Evolutionary conservation across 2,329 filamentous ascomycete genomes (phyloP).

Genomic region (Trichophyton verrucosum): DNA sequence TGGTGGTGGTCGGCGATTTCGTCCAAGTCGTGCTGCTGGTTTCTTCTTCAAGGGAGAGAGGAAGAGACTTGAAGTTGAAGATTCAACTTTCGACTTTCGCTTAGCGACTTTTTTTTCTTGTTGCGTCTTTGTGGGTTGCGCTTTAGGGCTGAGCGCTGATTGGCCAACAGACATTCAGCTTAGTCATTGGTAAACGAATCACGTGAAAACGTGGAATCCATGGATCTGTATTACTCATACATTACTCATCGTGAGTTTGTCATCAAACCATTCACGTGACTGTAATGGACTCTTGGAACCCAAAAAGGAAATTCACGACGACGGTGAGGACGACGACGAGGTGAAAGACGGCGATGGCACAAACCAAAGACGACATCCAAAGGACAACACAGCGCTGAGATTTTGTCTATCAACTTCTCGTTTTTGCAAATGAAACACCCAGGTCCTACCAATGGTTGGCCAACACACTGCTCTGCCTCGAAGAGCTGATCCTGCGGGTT

Average conservation of each 20-base stretch:
- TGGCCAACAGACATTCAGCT: not conserved
- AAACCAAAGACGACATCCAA: not conserved
- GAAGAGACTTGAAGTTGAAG: conserved; percentile 21
- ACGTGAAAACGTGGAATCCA: conserved; percentile 1
- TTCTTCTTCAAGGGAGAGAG: conserved; percentile 17
- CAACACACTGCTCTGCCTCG: no score
- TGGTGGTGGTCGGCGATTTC: conserved; percentile 21
- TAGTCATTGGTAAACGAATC: not conserved
- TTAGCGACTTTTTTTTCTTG: conserved; percentile 21
- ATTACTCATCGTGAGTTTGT: not conserved
- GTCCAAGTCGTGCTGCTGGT: conserved; percentile 22
- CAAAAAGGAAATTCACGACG: not conserved
- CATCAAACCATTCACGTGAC: not conserved
- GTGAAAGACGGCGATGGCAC: not conserved
- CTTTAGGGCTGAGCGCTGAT: conserved; percentile 28
- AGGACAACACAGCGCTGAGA: no score
- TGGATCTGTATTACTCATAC: not conserved
- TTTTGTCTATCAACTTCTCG: not conserved
- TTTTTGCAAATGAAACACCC: not conserved
- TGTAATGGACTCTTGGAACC: no score
- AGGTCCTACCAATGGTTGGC: no score
- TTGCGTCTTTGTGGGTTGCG: conserved; percentile 22
- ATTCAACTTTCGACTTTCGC: conserved; percentile 31
- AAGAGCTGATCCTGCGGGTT: no score
- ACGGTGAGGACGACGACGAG: not conserved